phyloP scores from a whole-genome alignment of 2,329 filamentous ascomycete species.

The Knufia fluminis region DNA sequence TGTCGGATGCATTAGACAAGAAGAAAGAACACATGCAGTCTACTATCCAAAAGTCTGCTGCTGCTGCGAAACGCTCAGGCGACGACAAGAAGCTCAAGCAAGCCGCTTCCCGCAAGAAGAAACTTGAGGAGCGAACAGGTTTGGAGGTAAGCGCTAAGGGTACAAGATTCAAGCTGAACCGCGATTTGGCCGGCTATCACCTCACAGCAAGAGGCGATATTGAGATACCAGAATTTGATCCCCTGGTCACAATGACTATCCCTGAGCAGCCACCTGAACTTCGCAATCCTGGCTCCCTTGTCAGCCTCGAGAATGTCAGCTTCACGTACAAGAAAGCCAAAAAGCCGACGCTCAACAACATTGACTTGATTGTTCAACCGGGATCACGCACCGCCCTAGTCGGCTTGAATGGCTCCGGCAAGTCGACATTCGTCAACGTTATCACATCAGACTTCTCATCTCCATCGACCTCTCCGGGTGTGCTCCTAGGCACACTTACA shows the following conservation, averaged over 20 bases:
- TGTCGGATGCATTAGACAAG: conserved; percentile 74
- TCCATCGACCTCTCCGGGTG: conserved; percentile 35
- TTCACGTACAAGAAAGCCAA: conserved; percentile 51
- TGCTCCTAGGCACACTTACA: conserved; percentile 47
- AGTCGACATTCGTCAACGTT: conserved; percentile 66
- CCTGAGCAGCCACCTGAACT: conserved; percentile 42
- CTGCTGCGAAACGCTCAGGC: conserved; percentile 64
- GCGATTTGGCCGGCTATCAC: conserved; percentile 59
- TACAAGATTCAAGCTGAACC: conserved; percentile 69
- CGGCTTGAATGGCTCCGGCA: conserved; percentile 72
- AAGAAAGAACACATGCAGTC: conserved; percentile 74
- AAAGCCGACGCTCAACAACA: conserved; percentile 48
- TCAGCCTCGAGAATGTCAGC: conserved; percentile 60
- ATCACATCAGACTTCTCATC: conserved; percentile 33
- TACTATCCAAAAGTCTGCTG: conserved; percentile 64
- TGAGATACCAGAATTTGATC: conserved; percentile 55
- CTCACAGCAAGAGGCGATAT: conserved; percentile 54
- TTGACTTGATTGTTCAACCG: conserved; percentile 60
- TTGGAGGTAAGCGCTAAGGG: conserved; percentile 64
- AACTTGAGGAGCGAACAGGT: conserved; percentile 72
- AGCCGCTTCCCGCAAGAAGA: conserved; percentile 75
- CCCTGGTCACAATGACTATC: conserved; percentile 17
- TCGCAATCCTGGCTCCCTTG: conserved; percentile 63
- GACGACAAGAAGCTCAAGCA: conserved; percentile 82
- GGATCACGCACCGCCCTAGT: conserved; percentile 67